phyloP scores from a whole-genome alignment of 108 stramenopile genomes.

The Halocafeteria seosinensis region DNA sequence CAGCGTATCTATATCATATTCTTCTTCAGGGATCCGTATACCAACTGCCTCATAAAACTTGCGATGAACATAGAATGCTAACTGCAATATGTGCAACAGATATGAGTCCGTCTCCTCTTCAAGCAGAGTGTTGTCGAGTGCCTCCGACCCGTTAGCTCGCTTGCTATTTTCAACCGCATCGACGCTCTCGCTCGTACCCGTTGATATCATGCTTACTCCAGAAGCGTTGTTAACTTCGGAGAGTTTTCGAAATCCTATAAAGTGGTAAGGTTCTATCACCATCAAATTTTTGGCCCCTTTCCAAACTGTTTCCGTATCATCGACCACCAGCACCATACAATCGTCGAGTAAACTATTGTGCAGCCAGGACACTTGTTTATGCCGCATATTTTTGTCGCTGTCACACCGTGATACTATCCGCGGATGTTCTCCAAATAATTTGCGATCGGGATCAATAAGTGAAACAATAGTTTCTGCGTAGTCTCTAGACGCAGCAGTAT shows the following conservation, averaged over 20 bases:
- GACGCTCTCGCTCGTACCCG: no score
- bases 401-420: background rate
- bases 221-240: background rate
- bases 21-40: no score
- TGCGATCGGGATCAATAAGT: background rate
- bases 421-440: background rate
- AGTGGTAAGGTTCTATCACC: background rate
- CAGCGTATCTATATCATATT: no score
- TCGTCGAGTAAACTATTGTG: background rate
- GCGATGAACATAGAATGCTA: no score
- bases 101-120: no score
- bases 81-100: no score
- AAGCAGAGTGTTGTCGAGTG: no score
- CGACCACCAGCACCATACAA: background rate
- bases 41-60: no score
- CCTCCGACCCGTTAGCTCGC: no score
- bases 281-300: background rate
- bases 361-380: background rate
- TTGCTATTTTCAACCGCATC: no score
- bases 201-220: no score
- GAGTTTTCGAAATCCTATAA: background rate
- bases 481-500: background rate
- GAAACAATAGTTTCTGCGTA: background rate
- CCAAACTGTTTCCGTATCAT: background rate
- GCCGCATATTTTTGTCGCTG: background rate